Evolutionary conservation across 1,284 basidiomycete genomes (phyloP), one percentile per base, ranked within the genome.

Genomic region (Fomitiporia mediterranea): DNA sequence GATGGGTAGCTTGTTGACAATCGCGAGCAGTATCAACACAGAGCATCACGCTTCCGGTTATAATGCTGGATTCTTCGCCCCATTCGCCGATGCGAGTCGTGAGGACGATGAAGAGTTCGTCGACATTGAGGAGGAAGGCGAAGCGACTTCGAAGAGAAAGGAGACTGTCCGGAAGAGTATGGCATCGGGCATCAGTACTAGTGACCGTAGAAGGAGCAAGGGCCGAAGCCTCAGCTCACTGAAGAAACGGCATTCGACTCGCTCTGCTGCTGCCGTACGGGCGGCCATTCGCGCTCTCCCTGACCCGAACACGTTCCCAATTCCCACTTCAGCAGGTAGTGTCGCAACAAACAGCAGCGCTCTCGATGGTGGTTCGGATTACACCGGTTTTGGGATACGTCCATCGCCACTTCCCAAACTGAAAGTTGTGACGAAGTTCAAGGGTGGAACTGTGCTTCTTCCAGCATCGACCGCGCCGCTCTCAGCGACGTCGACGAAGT

Each of bases 21-120:
- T 58, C 21, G 56, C 56, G 51, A 58, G 56, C 42, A 53, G 51
- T 19, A 53, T 58, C 37, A 58, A 58, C 47, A 58, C 51, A 7
- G 51, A 53, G 32, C 43, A 53, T 21, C 56, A 53, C 23, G 37
- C 25, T n/a, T 39, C 37, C 11, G 28, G 32, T 30, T 53, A 52
- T 17, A 47, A 38, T 30, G 46, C 46, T 25, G 55, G 55, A 6
- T 43, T 51, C 23, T 34, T 21, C 17, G 28, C 37, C 3, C 49
- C 55, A 15, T 8, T 42, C 15, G 55, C 19, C 27, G 51, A 58
- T 17, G 44, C 21, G 44, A 30, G 27, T n/a, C 44, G 27, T 23
- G 25, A 19, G 25, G 23, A 25, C 15, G 37, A 48, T 23, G 46
- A 40, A 4, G 53, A 28, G 19, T 51, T 51, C 23, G 50, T 51